phyloP scores from a whole-genome alignment of 2,329 filamentous ascomycete genomes.

The Fusarium sp. region DNA sequence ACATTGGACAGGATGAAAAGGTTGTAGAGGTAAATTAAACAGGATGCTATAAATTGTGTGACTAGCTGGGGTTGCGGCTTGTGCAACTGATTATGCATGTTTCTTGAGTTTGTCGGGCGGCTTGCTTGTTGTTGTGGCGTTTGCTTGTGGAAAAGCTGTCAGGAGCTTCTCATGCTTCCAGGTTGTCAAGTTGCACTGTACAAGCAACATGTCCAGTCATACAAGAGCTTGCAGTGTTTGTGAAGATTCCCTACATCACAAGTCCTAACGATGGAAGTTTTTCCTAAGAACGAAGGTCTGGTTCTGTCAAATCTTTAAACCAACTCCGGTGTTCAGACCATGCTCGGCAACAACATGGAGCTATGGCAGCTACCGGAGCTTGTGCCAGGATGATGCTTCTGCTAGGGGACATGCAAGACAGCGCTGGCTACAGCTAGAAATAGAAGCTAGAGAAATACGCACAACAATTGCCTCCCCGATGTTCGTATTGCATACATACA shows the following conservation, averaged over 20 bases:
- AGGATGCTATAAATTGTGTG: background rate
- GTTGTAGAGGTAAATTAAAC: background rate
- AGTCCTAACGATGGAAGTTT: background rate
- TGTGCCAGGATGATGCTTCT: background rate
- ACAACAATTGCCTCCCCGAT: background rate
- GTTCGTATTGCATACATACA: background rate
- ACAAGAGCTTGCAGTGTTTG: background rate
- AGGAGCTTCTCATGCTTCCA: background rate
- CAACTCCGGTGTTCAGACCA: background rate
- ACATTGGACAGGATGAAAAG: background rate
- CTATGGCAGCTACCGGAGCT: constrained; percentile 22
- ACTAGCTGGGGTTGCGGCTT: background rate
- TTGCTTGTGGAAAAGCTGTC: background rate
- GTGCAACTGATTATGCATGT: background rate
- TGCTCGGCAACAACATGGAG: background rate
- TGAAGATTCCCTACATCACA: background rate
- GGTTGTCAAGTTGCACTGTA: background rate
- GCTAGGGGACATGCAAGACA: background rate
- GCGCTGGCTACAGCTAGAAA: background rate
- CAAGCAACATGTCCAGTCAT: background rate
- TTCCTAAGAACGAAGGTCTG: background rate
- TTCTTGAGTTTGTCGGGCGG: background rate
- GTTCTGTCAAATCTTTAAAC: background rate
- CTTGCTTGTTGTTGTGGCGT: constrained; percentile 15
- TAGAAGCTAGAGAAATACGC: background rate